Conservation (phyloP, 2,329 filamentous ascomycete species). For the Aspergillus sergii region DNA sequence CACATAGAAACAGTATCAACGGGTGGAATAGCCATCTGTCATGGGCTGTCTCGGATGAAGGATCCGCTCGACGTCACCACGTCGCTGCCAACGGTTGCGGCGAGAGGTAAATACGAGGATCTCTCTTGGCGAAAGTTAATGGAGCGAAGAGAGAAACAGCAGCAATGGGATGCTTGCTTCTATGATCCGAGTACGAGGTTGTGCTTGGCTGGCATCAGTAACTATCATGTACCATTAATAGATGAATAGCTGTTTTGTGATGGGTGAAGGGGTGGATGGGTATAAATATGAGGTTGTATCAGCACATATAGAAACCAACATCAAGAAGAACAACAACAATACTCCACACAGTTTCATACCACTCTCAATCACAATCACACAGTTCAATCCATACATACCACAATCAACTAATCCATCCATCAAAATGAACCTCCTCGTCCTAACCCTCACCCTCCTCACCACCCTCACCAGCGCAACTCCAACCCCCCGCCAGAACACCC, state of each 20-base stretch:
- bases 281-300: not conserved
- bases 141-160: not conserved
- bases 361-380: not conserved
- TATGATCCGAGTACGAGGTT: not conserved
- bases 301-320: not conserved
- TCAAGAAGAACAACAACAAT: not conserved
- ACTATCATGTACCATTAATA: not conserved
- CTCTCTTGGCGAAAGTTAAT: not conserved
- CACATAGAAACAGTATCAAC: not conserved
- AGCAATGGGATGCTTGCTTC: not conserved
- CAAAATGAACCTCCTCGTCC: constrained; percentile 13
- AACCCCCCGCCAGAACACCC: constrained; percentile 12
- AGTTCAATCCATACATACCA: not conserved
- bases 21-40: not conserved
- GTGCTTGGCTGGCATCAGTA: not conserved
- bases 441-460: constrained; percentile 6
- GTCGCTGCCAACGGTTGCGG: not conserved
- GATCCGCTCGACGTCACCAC: not conserved
- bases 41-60: not conserved
- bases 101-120: not conserved
- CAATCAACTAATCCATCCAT: not conserved
- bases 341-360: not conserved
- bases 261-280: not conserved
- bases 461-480: constrained; percentile 9
- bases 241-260: not conserved